Evolutionary conservation across 73 alveolate species (phyloP), one percentile per base, ranked within the genome.

Genomic region (Breviolum minutum): DNA sequence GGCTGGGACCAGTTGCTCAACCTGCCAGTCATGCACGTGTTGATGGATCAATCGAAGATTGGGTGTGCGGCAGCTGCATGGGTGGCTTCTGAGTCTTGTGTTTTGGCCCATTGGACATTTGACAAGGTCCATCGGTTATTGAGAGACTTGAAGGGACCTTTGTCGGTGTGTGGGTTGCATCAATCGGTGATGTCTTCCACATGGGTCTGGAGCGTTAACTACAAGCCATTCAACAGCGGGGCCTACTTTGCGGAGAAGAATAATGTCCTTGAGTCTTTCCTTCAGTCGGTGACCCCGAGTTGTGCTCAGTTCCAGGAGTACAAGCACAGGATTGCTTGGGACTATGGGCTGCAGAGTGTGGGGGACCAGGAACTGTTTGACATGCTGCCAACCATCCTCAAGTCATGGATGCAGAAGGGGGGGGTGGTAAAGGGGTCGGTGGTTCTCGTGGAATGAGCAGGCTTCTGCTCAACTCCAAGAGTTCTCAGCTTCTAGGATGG

Each of bases 361-460:
- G 26, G 68, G 9, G 89, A 80, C 66, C 10, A 13, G 63, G 89
- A 80, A 10, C 24, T 80, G 3, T 80, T 19, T 14, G 68, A 27
- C 1, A 64, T 64, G n/a, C 13, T 80, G 26, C 68, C 89, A 13
- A 69, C 6, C 2, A 80, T 11, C 32, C 20, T 80, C 19, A 13
- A 16, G 62, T 10, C 30, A 10, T 79, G 64, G 68, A 79, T 63
- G 64, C 19, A 13, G 27, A 80, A 80, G 89, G 61, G 63, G 13
- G 89, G 68, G 89, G 32, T 80, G 24, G 68, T 64, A 27, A 80
- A 80, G 8, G 14, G 68, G 24, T 27, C 68, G 89, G 66, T 80
- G 89, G 89, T 80, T 80, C 66, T 27, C 68, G 14, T 80, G 89
- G 89, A 80, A 80, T 29, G 89, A 27, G 89, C 89, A 80, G 66